Conservation (phyloP, 148 eudicot species). For the Oxyria digyna region DNA sequence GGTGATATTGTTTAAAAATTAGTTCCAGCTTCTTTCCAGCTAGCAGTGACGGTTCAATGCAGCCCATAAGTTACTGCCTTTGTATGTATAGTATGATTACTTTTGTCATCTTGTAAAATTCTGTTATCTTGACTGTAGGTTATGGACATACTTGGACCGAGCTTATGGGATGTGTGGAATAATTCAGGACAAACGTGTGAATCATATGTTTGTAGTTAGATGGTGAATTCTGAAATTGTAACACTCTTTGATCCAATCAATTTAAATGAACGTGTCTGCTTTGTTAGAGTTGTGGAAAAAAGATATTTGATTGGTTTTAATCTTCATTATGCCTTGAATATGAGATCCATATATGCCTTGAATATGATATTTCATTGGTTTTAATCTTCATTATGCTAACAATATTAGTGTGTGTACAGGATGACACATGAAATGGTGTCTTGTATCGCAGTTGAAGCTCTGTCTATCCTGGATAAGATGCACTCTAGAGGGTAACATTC, state of each 20-base stretch:
- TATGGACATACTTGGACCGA: constrained; percentile 96
- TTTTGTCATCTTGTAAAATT: constrained; percentile 5
- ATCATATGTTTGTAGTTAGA: constrained; percentile 10
- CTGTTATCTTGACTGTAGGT: constrained; percentile 34
- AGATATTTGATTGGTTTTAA: not conserved
- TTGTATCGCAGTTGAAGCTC: constrained; percentile 76
- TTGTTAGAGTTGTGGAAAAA: not conserved
- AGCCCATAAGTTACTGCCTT: too few species aligned
- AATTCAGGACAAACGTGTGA: constrained; percentile 83
- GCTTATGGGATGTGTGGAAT: constrained; percentile 98
- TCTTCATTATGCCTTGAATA: not conserved
- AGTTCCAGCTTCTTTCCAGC: too few species aligned
- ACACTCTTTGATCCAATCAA: not conserved
- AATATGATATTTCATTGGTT: too few species aligned
- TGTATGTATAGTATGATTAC: not conserved
- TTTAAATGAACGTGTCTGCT: not conserved
- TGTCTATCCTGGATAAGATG: constrained; percentile 82
- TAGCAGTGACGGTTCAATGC: too few species aligned
- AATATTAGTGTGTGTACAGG: constrained; percentile 29
- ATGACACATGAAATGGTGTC: constrained; percentile 87
- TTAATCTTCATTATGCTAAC: not conserved
- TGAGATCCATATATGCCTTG: not conserved
- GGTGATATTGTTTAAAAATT: too few species aligned
- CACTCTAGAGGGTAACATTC: constrained; percentile 68
- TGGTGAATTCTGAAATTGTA: not conserved